Evolutionary conservation across 75 land plant genomes (phyloP), one percentile per base, ranked within the genome.

Genomic region (Sequoia sempervirens): DNA sequence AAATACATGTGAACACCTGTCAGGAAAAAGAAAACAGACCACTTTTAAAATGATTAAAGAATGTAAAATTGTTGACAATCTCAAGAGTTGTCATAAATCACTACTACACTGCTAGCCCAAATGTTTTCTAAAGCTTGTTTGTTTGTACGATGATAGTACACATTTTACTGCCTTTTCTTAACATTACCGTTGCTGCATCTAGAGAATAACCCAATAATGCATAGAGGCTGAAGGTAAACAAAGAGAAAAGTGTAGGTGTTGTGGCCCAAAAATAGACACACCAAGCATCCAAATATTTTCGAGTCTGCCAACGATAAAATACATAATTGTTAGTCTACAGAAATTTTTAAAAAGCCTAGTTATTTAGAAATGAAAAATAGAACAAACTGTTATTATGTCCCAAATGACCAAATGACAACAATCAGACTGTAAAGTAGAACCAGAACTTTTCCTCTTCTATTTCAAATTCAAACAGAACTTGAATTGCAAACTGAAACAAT

Each of bases 201-300:
- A 97, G 92, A 20, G 88, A 82, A 84, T 96, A 83, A 5, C 99
- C 99, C 86, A 88, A 88, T 81, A 96, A 54, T 36, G 89, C 64
- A 81, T 87, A 97, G 52, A 97, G 88, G 46, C 96, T 94, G 90
- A 97, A 96, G 52, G 99, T 97, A 83, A 85, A 91, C 28, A 97
- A 75, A 68, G 99, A 96, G 84, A 96, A 96, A 9, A 97, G 90
- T 28, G 91, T 93, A 56, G 99, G 99, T 80, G 99, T 97, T 56
- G 99, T 92, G n/a, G 98, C 99, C 99, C 99, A 97, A 83, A 97
- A 97, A 82, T 93, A 97, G 47, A 97, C 99, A 87, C 98, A 96
- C 93, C 96, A 94, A 1, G 99, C 99, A 90, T 97, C 99, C 88
- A 97, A 83, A 89, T 97, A 97, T 79, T 97, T 97, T 70, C 96